A percentile compares a stretch with the other conserved stretches of the same genome.
Evolutionary conservation across 495 filamentous ascomycete species (phyloP).

Genomic region (Haplographium delicatum): DNA sequence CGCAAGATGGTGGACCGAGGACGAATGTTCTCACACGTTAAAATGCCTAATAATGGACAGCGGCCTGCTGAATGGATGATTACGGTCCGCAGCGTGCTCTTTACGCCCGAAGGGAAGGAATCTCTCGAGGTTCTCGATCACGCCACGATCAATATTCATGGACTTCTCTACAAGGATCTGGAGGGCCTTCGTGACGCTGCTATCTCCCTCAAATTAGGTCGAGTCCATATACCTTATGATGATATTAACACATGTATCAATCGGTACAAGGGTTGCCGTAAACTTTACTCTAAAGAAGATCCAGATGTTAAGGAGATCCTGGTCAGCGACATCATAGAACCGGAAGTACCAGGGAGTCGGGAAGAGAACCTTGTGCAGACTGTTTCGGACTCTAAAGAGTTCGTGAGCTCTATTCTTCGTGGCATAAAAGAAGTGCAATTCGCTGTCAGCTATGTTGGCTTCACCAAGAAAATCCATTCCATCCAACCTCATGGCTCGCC

Average conservation of each 20-base stretch:
- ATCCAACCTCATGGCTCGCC: slow-evolving; percentile 60
- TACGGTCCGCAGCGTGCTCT: slow-evolving; percentile 76
- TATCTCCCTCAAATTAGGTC: slow-evolving; percentile 82
- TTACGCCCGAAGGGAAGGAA: slow-evolving; percentile 78
- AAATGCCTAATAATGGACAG: slow-evolving; percentile 63
- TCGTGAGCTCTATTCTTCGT: slow-evolving; percentile 81
- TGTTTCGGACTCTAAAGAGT: slow-evolving; percentile 89
- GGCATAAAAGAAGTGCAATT: slow-evolving; percentile 96
- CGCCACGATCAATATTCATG: slow-evolving; percentile 83
- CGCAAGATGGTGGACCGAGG: slow-evolving; percentile 87
- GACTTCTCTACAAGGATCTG: slow-evolving; percentile 79
- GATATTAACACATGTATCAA: slow-evolving; percentile 63
- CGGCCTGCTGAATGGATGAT: slow-evolving; percentile 93
- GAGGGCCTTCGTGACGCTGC: slow-evolving; percentile 88
- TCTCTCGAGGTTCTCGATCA: slow-evolving; percentile 87
- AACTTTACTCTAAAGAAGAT: slow-evolving; percentile 27
- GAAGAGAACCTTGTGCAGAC: slow-evolving; percentile 76
- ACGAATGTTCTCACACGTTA: slow-evolving; percentile 77
- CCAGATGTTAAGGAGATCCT: slow-evolving; percentile 45
- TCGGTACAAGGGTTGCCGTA: slow-evolving; percentile 36
- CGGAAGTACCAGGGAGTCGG: slow-evolving; percentile 64
- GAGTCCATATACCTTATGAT: slow-evolving; percentile 86
- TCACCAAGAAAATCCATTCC: slow-evolving; percentile 69
- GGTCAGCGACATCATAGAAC: slow-evolving; percentile 71
- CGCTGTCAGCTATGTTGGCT: slow-evolving; percentile 84